Conservation (phyloP, 257 asterid species). For the Nicotiana obtusifolia region DNA sequence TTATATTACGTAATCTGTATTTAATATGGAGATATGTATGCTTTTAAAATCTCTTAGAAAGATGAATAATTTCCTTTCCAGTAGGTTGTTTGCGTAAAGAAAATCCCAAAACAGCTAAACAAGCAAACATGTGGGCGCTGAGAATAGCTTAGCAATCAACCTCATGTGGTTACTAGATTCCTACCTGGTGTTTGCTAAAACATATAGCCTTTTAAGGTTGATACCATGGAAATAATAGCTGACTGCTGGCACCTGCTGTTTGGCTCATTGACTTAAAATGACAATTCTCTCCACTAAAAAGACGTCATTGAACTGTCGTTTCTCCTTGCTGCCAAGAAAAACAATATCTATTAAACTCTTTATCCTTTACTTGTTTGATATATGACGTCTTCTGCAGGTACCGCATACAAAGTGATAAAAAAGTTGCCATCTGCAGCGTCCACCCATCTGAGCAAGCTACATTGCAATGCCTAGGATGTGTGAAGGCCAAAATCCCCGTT, state of each 20-base stretch:
- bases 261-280: neutral
- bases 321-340: neutral
- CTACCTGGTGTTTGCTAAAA: neutral
- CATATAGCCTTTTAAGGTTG: neutral
- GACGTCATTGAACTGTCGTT: neutral
- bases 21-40: neutral
- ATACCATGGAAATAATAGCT: neutral
- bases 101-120: neutral
- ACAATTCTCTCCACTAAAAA: neutral
- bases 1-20: neutral
- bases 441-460: slow-evolving; percentile 98
- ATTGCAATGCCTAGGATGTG: slow-evolving; percentile 83
- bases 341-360: neutral
- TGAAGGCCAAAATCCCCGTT: slow-evolving; percentile 78
- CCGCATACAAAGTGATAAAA: slow-evolving; percentile 85
- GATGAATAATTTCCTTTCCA: neutral
- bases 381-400: slow-evolving; percentile 48
- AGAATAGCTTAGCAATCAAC: neutral
- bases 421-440: slow-evolving; percentile 79
- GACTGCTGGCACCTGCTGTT: neutral
- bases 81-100: neutral
- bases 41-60: neutral
- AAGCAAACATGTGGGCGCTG: neutral
- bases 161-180: neutral
- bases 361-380: neutral